A percentile compares a stretch with the other conserved stretches of the same genome.
These are phyloP conservation scores for Barbatosphaeria neglecta DNA, from an alignment of 495 filamentous ascomycete genomes.

Conservation along the genomic window DNA sequence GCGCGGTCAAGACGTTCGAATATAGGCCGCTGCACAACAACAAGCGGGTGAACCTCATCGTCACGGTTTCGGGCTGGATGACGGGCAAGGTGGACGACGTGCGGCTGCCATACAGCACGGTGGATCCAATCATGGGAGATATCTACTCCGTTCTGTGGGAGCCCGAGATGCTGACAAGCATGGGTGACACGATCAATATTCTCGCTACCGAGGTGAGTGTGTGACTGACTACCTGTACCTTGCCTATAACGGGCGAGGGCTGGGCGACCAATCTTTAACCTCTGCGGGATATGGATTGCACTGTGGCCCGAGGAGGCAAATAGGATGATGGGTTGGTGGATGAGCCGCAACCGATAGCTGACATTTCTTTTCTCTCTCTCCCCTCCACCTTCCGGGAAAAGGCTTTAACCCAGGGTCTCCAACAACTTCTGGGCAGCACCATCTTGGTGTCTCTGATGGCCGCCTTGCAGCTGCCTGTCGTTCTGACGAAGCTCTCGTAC, in stretches of 20 bases:
- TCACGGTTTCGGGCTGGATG: constrained; percentile 97
- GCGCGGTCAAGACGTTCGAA: constrained; percentile 90
- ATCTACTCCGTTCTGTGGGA: constrained; percentile 97
- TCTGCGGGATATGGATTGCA: too few relatives aligned
- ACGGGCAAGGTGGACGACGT: constrained; percentile 96
- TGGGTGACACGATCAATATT: constrained; percentile 97
- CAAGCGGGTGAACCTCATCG: constrained; percentile 90
- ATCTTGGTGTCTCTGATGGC: constrained; percentile 84
- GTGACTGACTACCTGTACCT: too few relatives aligned
- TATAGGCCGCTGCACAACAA: constrained; percentile 96
- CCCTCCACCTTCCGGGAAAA: too few relatives aligned
- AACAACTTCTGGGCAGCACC: constrained; percentile 89
- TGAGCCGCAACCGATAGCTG: too few relatives aligned
- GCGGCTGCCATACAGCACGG: constrained; percentile 84
- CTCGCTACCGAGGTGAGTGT: constrained; percentile 83
- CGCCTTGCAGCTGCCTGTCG: constrained; percentile 81
- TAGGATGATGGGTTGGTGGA: too few relatives aligned
- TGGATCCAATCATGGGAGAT: constrained; percentile 97
- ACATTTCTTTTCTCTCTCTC: too few relatives aligned
- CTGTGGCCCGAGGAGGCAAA: too few relatives aligned
- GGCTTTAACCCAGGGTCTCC: constrained; percentile 90
- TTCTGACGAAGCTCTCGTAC: constrained; percentile 89
- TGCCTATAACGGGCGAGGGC: too few relatives aligned
- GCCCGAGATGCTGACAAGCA: constrained; percentile 92
- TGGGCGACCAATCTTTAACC: too few relatives aligned